phyloP scores from a whole-genome alignment of 2,329 filamentous ascomycete species.

The Talaromyces atroroseus region DNA sequence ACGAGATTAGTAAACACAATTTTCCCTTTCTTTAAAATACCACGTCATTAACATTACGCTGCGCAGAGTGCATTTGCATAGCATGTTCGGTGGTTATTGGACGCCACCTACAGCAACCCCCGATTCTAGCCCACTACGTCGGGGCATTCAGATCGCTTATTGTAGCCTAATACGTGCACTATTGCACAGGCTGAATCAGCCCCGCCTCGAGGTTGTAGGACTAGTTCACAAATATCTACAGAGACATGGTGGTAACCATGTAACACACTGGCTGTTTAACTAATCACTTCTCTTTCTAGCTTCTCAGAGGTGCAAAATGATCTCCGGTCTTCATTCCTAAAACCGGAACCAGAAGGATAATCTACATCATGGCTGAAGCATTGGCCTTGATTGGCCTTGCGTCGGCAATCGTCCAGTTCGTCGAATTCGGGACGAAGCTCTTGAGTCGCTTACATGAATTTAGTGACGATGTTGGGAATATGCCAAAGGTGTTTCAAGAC shows the following conservation, averaged over 20 bases:
- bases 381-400: background rate
- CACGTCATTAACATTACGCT: too few relatives aligned
- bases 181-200: background rate
- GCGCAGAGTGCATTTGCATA: background rate
- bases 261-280: background rate
- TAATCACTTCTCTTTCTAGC: background rate
- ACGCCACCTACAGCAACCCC: background rate
- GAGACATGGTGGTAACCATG: background rate
- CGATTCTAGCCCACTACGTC: background rate
- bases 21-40: too few relatives aligned
- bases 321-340: background rate
- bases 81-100: background rate
- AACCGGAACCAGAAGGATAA: background rate
- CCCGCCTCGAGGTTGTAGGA: background rate
- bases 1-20: too few relatives aligned
- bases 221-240: background rate
- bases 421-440: background rate
- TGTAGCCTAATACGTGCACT: background rate
- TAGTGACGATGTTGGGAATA: background rate
- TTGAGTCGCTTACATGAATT: background rate
- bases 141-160: background rate
- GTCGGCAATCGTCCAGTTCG: background rate
- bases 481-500: background rate
- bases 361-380: background rate
- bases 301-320: background rate